phyloP scores from a whole-genome alignment of 192 early-diverging fungal species.

The Geranomyces variabilis region DNA sequence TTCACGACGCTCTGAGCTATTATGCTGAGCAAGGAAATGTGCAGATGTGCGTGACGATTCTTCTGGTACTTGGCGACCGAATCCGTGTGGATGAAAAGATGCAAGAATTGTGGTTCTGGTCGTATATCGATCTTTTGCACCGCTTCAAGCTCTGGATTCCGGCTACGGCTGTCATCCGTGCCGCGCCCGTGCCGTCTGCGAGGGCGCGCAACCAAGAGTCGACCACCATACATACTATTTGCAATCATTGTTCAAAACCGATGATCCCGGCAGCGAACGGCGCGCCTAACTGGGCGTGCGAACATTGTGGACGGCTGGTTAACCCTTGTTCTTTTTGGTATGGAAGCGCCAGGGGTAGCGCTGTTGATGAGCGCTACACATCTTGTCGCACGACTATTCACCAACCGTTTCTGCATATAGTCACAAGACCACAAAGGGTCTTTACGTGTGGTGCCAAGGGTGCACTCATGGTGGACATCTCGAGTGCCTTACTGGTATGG shows the following conservation, averaged over 20 bases:
- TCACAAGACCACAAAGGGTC: constrained; percentile 70
- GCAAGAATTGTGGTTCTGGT: constrained; percentile 67
- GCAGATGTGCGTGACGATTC: constrained; percentile 77
- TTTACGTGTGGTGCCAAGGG: constrained; percentile 79
- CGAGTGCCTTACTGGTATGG: constrained; percentile 55
- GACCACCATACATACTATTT: constrained; percentile 72
- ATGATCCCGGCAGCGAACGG: constrained; percentile 44
- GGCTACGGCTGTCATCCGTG: constrained; percentile 64
- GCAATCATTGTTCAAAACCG: constrained; percentile 69
- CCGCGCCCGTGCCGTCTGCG: constrained; percentile 51
- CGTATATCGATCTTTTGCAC: constrained; percentile 75
- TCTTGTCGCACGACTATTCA: neutral
- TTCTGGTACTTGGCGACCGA: constrained; percentile 57
- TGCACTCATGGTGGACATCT: constrained; percentile 83
- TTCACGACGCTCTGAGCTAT: constrained; percentile 64
- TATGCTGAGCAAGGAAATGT: constrained; percentile 80
- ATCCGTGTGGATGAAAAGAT: constrained; percentile 49
- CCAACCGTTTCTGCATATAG: constrained; percentile 41
- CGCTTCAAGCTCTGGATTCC: constrained; percentile 72
- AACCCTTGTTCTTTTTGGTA: constrained; percentile 75
- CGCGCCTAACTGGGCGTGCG: constrained; percentile 67
- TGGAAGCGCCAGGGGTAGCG: neutral
- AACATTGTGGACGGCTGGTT: constrained; percentile 65
- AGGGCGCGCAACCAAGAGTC: constrained; percentile 62
- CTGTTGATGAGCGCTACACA: neutral